phyloP scores from a whole-genome alignment of 768 basidiomycete genomes.

The Leccinum subtestaceum region DNA sequence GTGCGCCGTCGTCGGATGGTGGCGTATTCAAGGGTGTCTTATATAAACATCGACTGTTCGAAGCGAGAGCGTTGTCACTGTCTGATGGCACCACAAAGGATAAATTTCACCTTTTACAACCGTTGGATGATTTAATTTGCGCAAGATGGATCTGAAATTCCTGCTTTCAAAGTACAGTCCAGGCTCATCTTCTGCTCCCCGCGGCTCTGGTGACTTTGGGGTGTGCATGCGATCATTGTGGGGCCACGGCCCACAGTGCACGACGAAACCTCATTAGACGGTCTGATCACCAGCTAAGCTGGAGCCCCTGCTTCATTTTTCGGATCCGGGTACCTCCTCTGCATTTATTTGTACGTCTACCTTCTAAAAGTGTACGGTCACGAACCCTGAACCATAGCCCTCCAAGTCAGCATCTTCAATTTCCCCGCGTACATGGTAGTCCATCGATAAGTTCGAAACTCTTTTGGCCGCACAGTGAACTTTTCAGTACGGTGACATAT shows the following conservation, averaged over 20 bases:
- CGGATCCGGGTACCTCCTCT: constrained; percentile 11
- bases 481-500: not conserved
- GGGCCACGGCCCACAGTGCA: not conserved
- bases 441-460: not conserved
- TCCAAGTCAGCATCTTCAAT: not conserved
- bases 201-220: constrained; percentile 13
- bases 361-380: constrained; percentile 6
- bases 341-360: not conserved
- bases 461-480: constrained; percentile 1
- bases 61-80: constrained; percentile 2
- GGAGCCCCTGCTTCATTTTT: constrained; percentile 2
- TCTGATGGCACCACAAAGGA: constrained; percentile 4
- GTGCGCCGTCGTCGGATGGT: constrained; percentile 12
- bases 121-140: constrained; percentile 15
- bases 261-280: constrained; percentile 2
- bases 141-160: constrained; percentile 7
- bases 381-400: not conserved
- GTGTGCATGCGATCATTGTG: not conserved
- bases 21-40: not conserved
- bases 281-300: not conserved
- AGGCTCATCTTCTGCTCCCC: constrained; percentile 7
- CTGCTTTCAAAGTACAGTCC: constrained; percentile 5
- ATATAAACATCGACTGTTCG: constrained; percentile 5
- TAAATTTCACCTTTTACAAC: constrained; percentile 8
- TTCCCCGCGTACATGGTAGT: not conserved